Conservation (phyloP, 257 asterid genomes). For the Solanum lignicaule region DNA sequence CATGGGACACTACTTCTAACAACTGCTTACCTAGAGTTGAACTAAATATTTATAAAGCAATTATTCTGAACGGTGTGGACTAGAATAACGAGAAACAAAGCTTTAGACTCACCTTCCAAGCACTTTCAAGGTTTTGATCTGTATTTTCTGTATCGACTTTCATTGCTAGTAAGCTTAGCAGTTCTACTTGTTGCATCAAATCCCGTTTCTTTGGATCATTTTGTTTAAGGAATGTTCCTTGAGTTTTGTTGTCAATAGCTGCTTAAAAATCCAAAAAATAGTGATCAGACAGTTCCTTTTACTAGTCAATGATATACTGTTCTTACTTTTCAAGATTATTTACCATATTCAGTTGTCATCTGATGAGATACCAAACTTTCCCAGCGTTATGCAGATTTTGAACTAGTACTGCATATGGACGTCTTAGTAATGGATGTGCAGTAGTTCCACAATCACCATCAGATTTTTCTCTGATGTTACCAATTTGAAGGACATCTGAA, state of each 20-base stretch:
- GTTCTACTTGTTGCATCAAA: constrained; percentile 85
- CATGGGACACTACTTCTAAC: not conserved
- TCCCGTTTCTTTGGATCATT: constrained; percentile 76
- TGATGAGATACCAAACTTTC: constrained; percentile 20
- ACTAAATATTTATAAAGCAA: not conserved
- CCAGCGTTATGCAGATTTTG: constrained; percentile 34
- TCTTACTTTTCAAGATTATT: not conserved
- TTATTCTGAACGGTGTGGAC: too few relatives aligned
- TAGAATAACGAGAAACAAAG: too few relatives aligned
- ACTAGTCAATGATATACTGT: not conserved
- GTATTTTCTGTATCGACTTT: constrained; percentile 73
- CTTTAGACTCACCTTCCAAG: constrained; percentile 58
- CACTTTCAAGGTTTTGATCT: constrained; percentile 68
- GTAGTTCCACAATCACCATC: constrained; percentile 29
- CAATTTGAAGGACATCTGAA: constrained; percentile 20
- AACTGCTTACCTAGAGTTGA: not conserved
- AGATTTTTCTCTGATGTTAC: constrained; percentile 24
- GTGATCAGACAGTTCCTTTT: not conserved
- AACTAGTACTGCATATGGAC: constrained; percentile 57
- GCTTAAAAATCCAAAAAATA: constrained; percentile 11
- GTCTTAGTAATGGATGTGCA: constrained; percentile 38
- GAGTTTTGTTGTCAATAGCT: constrained; percentile 36
- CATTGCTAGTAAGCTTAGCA: constrained; percentile 77
- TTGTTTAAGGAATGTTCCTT: constrained; percentile 66
- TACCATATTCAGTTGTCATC: constrained; percentile 23